phyloP scores from a whole-genome alignment of 345 rosid genomes.

The rapeseed (Brassica napus) region Da-Ae NC_063450.1:45138501-45139000 shows the following conservation, averaged over 20 bases:
- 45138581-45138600: too few relatives aligned
- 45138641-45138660: neutral
- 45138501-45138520: constrained; percentile 47
- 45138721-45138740: neutral
- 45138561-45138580: neutral
- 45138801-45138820: neutral
- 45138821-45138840: neutral
- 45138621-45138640: neutral
- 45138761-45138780: neutral
- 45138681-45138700: neutral
- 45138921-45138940: too few relatives aligned
- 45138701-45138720: neutral
- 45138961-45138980: too few relatives aligned
- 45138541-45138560: constrained; percentile 17
- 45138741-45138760: neutral
- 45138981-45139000: too few relatives aligned
- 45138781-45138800: neutral
- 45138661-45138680: neutral
- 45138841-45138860: too few relatives aligned
- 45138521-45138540: constrained; percentile 62
- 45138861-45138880: too few relatives aligned
- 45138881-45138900: too few relatives aligned
- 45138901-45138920: too few relatives aligned
- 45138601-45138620: neutral
- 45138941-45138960: too few relatives aligned